Evolutionary conservation across 192 early-diverging fungal genomes (phyloP), one percentile per base, ranked within the genome.

Genomic region (Dissophora ornata): DNA sequence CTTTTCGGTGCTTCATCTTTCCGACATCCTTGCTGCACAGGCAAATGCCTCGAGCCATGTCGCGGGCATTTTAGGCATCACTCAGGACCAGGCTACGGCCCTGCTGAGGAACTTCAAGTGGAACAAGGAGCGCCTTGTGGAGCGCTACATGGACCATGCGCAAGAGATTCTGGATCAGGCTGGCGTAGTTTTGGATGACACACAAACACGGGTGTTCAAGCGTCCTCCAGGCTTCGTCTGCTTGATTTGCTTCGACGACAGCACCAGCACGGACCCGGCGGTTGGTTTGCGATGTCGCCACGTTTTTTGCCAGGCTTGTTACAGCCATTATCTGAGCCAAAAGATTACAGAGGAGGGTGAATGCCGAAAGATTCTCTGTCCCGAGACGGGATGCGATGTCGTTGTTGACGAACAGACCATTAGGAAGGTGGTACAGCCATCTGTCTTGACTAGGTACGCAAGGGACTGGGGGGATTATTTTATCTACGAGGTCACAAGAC

Each of bases 281-380:
- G 70, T 96, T 29, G 90, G 90, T n/a, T 79, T 97, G 47, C 71
- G 85, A 22, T 99, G 98, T 80, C 85, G 87, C 3, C 96, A 99
- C 78, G 77, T 93, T 6, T 98, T 95, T 83, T 98, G 97, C 74
- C 67, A 68, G 38, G 85, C 88, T 40, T 99, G 98, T 79, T 98
- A 96, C 80, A 68, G 74, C 52, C 89, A 90, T 51, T 98, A 97
- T 70, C 74, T 98, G 28, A 83, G 80, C 12, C 84, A 91, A 65
- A 98, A 98, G 82, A 92, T 96, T 67, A 79, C 80, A 54, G 91
- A 90, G 32, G 94, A 98, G 79, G 95, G 97, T 47, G 95, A 96
- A 74, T 92, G 89, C 50, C 83, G 94, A 62, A 79, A 90, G 51
- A 98, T 99, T 51, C 86, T 90, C 66, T 99, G 98, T 59, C 89